Base-by-base conservation (phyloP, 148 eudicot species). In the Heliamphora exappendiculata region DNA sequence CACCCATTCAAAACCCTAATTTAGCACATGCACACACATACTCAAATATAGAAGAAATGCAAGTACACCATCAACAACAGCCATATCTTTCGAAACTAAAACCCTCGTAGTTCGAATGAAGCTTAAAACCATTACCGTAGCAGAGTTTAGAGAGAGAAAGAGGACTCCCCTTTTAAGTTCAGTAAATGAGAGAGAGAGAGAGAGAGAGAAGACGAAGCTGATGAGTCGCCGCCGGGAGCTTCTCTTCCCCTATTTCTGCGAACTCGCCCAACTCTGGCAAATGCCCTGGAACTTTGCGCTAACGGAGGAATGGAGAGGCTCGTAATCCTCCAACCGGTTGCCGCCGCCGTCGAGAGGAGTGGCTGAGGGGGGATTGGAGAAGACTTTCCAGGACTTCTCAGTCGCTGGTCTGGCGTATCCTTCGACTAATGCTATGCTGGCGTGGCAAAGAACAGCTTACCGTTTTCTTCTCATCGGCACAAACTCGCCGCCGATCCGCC, bases 381-480 rank as follows among this genome's bases (percentile, higher is more conserved):
- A 89, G 84, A 55, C 69, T n/a, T 85, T 76, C 79, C 78, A 70
- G 75, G 67, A 19, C 3, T 29, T 51, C 13, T 59, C 82, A 39
- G 81, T 64, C 16, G 78, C 36, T 22, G 67, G 70, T 19, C 53
- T 68, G 71, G 72, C n/a, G n/a, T n/a, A n/a, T n/a, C 77, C 81
- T 0, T 93, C 94, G 96, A 93, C 90, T 7, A 91, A 88, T 72
- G 89, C 53, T 44, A 88, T 89, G 98, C 76, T 91, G 60, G 19
- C 78, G 16, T 93, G 96, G 96, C 94, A 93, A 55, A 86, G 98
- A 67, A 89, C 92, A 3, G 85, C 86, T 11, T 93, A 55, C 77
- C 98, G 91, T 79, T 93, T 93, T 77, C 98, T n/a, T n/a, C n/a
- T n/a, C n/a, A n/a, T n/a, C n/a, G n/a, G n/a, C n/a, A n/a, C n/a